Base-by-base conservation (phyloP, 345 rosid genomes). In the Orychophragmus violaceus region DNA sequence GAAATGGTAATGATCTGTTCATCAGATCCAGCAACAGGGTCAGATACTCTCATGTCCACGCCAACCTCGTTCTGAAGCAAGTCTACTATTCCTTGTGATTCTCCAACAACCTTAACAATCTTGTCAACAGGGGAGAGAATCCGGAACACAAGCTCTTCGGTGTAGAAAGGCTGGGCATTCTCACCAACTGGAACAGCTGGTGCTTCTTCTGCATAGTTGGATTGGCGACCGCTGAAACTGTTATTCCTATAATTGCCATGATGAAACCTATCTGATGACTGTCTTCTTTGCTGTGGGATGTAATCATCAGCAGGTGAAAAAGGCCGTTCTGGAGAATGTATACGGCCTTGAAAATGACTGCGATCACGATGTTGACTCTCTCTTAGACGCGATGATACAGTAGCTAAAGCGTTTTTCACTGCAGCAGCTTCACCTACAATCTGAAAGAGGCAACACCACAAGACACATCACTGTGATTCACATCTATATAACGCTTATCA, bases 311-410 rank as follows among this genome's bases (percentile, higher is more conserved):
- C 91, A 19, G 92, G 85, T 36, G 86, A 78, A 27, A 85, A 83
- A 64, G 74, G 59, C 9, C 82, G 80, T 36, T 93, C 98, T 1
- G 96, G 97, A 46, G 94, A 89, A 54, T 86, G 93, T 36, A 66
- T 4, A 69, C 94, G 78, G 57, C 95, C 95, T 64, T 82, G 95
- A 63, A 90, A 81, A 76, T 89, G 75, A 82, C 80, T 81, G 59
- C 93, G 90, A 60, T 91, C 96, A 64, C 97, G 93, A 80, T 90
- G 97, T 56, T 95, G 99, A 74, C 99, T 91, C 87, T 90, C 99
- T 78, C 91, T 80, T 77, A 95, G 74, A 63, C 95, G 95, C 2
- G 88, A 82, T 44, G 97, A 87, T 67, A 95, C 87, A 57, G 79
- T 74, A 3, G 80, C 76, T 73, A 95, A 32, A 61, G 99, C 96